Conservation (phyloP, 2,329 filamentous ascomycete species). For the Knoxdaviesia proteae region DNA sequence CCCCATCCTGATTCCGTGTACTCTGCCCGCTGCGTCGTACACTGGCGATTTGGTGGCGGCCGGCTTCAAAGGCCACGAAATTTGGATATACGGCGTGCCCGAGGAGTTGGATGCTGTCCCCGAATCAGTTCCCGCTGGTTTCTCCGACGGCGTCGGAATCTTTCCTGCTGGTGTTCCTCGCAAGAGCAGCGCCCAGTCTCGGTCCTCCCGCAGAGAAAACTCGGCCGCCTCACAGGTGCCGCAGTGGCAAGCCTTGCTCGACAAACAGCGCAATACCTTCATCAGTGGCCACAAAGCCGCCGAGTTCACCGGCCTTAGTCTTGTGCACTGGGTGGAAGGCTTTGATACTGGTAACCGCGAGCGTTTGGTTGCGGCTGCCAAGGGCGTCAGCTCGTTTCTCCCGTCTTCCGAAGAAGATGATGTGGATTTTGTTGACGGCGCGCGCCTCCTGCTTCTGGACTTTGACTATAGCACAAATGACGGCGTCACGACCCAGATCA, state of each 20-base stretch:
- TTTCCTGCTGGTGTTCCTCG: constrained; percentile 12
- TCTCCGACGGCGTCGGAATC: constrained; percentile 4
- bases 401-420: constrained; percentile 46
- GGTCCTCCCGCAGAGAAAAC: constrained; percentile 10
- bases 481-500: constrained; percentile 29
- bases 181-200: constrained; percentile 20
- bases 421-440: constrained; percentile 58
- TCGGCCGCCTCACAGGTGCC: constrained; percentile 21
- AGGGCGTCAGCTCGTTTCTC: constrained; percentile 40
- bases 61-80: constrained; percentile 48
- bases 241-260: constrained; percentile 49
- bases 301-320: constrained; percentile 43
- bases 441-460: constrained; percentile 51
- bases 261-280: constrained; percentile 49
- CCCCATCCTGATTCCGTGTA: constrained; percentile 43
- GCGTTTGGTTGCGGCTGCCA: constrained; percentile 48
- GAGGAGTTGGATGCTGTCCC: constrained; percentile 46
- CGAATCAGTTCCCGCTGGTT: constrained; percentile 14
- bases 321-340: constrained; percentile 49
- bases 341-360: constrained; percentile 25
- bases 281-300: constrained; percentile 45
- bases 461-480: constrained; percentile 43
- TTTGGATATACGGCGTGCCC: constrained; percentile 66
- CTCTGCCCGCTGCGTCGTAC: constrained; percentile 46
- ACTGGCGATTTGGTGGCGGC: constrained; percentile 52